A percentile compares a stretch with the other conserved stretches of the same genome.
Evolutionary conservation across 495 filamentous ascomycete species (phyloP).

Genomic region (Tuber indicum): DNA sequence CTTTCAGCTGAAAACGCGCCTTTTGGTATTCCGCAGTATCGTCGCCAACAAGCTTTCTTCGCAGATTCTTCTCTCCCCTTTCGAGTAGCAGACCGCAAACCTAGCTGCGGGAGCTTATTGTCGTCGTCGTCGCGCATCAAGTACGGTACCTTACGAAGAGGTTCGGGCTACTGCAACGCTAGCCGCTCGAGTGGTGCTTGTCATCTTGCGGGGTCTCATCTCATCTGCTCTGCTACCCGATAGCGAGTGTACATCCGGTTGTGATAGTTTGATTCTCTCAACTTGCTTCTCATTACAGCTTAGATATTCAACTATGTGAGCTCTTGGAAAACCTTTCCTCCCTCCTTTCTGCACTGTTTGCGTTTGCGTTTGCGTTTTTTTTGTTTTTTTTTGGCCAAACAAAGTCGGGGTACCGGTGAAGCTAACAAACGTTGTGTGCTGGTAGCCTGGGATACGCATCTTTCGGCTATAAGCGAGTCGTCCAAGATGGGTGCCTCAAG

Average conservation of each 20-base stretch:
- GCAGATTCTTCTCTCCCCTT: not conserved
- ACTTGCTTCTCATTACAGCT: not conserved
- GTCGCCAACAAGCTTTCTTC: not conserved
- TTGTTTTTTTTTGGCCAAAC: not conserved
- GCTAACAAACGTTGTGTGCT: conserved; percentile 8
- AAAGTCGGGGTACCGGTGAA: not conserved
- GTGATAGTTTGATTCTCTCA: conserved; percentile 9
- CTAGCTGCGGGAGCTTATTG: conserved; percentile 6
- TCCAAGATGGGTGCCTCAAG: conserved; percentile 18
- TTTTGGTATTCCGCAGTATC: not conserved
- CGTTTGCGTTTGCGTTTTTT: too few relatives aligned
- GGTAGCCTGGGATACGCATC: conserved; percentile 7
- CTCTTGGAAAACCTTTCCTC: conserved; percentile 1
- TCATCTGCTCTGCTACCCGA: not conserved
- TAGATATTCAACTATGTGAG: conserved; percentile 3
- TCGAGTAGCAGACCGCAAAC: conserved; percentile 12
- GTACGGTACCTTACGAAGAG: not conserved
- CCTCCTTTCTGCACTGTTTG: not conserved
- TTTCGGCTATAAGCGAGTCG: conserved; percentile 11
- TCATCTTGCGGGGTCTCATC: conserved; percentile 20
- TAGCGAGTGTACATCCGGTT: conserved; percentile 1
- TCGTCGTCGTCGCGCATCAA: conserved; percentile 6
- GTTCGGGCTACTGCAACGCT: conserved; percentile 25
- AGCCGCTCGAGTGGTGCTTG: conserved; percentile 26
- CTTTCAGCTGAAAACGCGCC: conserved; percentile 13